Evolutionary conservation across 1,139 yeast species (phyloP).

Genomic region (Candida tetrigidarum): DNA sequence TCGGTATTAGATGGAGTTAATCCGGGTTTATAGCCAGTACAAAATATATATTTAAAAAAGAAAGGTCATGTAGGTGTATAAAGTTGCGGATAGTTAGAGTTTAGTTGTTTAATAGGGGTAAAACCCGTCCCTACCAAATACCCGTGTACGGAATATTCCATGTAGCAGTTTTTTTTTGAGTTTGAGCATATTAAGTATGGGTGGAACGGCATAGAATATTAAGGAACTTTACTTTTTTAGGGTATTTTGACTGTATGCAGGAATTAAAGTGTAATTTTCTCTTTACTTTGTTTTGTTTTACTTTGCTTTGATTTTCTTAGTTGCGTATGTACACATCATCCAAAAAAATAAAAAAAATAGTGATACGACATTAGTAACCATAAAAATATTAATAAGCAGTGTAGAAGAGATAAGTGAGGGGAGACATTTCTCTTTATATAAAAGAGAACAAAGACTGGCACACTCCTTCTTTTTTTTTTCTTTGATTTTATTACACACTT

Average conservation of each 20-base stretch:
- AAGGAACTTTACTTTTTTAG: not conserved
- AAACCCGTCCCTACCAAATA: no score
- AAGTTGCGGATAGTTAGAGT: not conserved
- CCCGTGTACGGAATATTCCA: no score
- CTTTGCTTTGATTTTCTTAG: not conserved
- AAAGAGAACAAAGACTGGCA: not conserved
- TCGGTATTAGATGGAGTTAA: not conserved
- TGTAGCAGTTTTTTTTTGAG: no score
- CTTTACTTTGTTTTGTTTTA: not conserved
- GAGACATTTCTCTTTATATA: conserved; percentile 1
- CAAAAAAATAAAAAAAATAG: not conserved
- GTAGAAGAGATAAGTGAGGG: not conserved
- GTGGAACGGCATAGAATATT: not conserved
- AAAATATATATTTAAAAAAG: not conserved
- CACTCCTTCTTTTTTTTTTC: not conserved
- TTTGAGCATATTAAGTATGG: not conserved
- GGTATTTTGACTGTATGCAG: no score
- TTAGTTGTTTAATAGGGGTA: not conserved
- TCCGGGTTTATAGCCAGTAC: no score
- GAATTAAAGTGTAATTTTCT: no score
- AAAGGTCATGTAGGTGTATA: no score
- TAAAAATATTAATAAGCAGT: conserved; percentile 5
- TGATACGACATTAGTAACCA: conserved; percentile 5
- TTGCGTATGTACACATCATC: conserved; percentile 4
- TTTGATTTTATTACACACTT: conserved; percentile 5